Base-by-base conservation (phyloP, 352 stramenopile species). In the Phytophthora macrochlamydospora region DNA sequence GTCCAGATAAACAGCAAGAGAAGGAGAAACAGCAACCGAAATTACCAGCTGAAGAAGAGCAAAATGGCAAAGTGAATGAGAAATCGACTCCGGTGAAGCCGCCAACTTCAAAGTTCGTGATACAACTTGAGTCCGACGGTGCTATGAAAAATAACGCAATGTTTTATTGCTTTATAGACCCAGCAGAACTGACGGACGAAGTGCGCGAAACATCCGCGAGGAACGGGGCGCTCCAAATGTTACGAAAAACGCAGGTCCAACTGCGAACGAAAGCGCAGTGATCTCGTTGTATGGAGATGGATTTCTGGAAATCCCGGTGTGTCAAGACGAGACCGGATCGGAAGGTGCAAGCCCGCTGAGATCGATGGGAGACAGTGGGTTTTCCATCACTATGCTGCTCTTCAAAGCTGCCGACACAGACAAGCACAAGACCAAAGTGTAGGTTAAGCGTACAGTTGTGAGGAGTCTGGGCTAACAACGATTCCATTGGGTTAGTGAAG, bases 231-330 rank as follows among this genome's bases (percentile, higher is more conserved):
- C 24, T 50, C 24, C 14, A 5, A 7, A 18, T 52, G 38, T n/a
- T 5, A 43, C 4, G 1, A 59, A 48, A 13, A 24, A 9, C 37
- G 35, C 29, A 18, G 28, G 29, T 38, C 12, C 3, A 14, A 14
- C 12, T 40, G 7, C 29, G 35, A 1, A 42, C 14, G 32, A 9
- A 14, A 52, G 51, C 12, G 50, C 60, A 2, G 71, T 83, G 13
- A 71, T 87, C 32, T 77, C 78, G 2, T 59, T 87, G 5, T 87
- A 87, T 33, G 78, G 78, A 1, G 78, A 87, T 43, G 78, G 78
- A 2, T 87, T 85, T 54, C 38, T 87, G 18, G 76, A 87, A 33
- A 64, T 84, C n/a, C 73, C 65, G 2, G 29, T 67, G 18, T 45
- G 51, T 11, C 33, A 62, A 37, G 33, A 44, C 2, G 37, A 32